phyloP scores from a whole-genome alignment of 805 yeast species.

The Spathaspora girioi region DNA sequence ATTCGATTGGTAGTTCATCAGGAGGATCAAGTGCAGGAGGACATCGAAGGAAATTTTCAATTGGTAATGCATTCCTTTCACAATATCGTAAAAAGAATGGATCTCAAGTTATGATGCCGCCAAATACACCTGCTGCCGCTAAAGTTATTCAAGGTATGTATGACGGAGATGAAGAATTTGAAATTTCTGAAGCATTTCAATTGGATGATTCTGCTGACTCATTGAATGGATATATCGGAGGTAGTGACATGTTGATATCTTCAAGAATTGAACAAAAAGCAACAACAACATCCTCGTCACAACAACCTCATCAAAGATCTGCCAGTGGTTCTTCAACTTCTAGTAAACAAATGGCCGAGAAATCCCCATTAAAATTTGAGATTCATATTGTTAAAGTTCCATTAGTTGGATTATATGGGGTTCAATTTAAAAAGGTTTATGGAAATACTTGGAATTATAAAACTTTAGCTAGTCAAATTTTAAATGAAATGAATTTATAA shows the following conservation, averaged over 20 bases:
- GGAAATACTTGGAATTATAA: conserved; percentile 97
- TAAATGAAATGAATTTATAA: conserved; percentile 64
- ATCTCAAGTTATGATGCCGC: conserved; percentile 40
- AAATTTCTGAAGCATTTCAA: conserved; percentile 20
- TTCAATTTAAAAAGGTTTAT: conserved; percentile 86
- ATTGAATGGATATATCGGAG: conserved; percentile 52
- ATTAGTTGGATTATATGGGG: conserved; percentile 84
- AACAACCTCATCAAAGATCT: conserved; percentile 14
- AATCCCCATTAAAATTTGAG: conserved; percentile 76
- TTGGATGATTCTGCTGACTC: conserved; percentile 63
- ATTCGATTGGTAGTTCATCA: conserved; percentile 21
- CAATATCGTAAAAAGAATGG: conserved; percentile 48
- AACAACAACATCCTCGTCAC: conserved; percentile 25
- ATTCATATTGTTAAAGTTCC: conserved; percentile 91
- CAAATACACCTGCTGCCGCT: conserved; percentile 55
- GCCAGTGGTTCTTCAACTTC: not conserved
- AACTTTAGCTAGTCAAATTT: conserved; percentile 80
- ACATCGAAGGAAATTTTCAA: conserved; percentile 61
- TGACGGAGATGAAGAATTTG: conserved; percentile 29
- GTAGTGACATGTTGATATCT: conserved; percentile 58
- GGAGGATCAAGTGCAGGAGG: conserved; percentile 17
- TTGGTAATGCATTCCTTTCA: conserved; percentile 54
- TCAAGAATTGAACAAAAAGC: conserved; percentile 54
- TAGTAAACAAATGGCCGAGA: conserved; percentile 9
- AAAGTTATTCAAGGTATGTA: conserved; percentile 26